Base-by-base conservation (phyloP, 768 basidiomycete genomes). In the Kwoniella bestiolae region DNA sequence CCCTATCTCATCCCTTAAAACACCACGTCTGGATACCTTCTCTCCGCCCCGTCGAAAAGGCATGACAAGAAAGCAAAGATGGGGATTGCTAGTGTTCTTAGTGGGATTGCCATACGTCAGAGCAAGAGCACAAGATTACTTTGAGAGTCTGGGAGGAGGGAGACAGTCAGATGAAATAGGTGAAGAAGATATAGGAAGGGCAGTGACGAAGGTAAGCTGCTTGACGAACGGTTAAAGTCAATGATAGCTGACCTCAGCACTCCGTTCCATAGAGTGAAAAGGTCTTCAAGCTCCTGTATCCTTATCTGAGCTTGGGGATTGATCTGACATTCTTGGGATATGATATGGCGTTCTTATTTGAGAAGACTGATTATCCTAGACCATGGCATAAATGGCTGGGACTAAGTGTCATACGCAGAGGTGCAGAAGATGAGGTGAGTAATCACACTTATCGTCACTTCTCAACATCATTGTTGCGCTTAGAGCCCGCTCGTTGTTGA, bases 351-450 rank as follows among this genome's bases (percentile, higher is more conserved):
- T 98, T 96, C 82, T 84, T 97, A 14, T 97, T 96, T 75, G 92
- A 93, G 68, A 85, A 85, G 79, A 91, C 90, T 18, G 86, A 89
- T 5, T 90, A 88, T 76, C 93, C 95, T 81, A 86, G 94, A 70
- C 94, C 95, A 12, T 98, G 94, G 94, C 82, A 96, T 55, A 83
- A 86, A 25, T 90, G 90, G 89, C 86, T 94, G 47, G 89, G 91
- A 5, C 83, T 95, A 6, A 90, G 92, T 72, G 81, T 97, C 16
- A 88, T 91, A 38, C 86, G 96, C 3, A 49, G 62, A 55, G 70
- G 63, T 6, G 52, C 55, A 55, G 65, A 69, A 49, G 60, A 65
- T 26, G 60, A 61, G 28, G 77, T 65, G 29, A 65, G 58, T 26
- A 14, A 29, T n/a, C n/a, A n/a, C n/a, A n/a, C n/a, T n/a, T 14